Conservation (phyloP, 805 yeast species). For the Candida bentonensis region DNA sequence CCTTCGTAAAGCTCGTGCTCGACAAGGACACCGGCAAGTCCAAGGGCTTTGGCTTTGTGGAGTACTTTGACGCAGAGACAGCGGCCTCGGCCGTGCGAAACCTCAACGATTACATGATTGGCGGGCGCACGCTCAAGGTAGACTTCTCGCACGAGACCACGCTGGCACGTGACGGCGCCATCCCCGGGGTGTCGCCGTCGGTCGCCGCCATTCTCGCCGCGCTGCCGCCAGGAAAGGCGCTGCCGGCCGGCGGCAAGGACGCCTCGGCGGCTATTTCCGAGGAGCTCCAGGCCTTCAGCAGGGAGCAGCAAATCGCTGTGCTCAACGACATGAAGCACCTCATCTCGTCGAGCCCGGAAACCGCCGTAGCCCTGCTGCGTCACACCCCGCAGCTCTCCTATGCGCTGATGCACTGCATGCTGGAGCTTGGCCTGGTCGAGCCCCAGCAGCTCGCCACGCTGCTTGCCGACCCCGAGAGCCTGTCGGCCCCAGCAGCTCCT, state of each 20-base stretch:
- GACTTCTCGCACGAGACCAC: constrained; percentile 48
- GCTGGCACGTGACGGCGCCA: constrained; percentile 7
- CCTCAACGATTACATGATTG: constrained; percentile 63
- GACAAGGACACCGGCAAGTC: constrained; percentile 84
- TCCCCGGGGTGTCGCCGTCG: not conserved
- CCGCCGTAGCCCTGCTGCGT: constrained; percentile 43
- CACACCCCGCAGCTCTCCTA: constrained; percentile 72
- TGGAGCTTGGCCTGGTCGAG: constrained; percentile 25
- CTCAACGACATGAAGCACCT: constrained; percentile 14
- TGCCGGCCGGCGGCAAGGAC: constrained; percentile 22
- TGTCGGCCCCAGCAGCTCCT: constrained; percentile 3
- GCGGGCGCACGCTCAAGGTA: constrained; percentile 58
- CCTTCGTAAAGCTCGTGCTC: constrained; percentile 58
- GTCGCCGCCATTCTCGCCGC: constrained; percentile 26
- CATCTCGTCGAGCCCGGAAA: constrained; percentile 43
- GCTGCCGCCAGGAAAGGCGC: constrained; percentile 40
- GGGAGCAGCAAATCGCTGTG: constrained; percentile 9
- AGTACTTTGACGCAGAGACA: constrained; percentile 68
- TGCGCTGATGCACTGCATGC: constrained; percentile 64
- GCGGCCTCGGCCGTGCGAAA: constrained; percentile 87
- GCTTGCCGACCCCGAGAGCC: not conserved
- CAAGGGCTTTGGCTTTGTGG: constrained; percentile 81
- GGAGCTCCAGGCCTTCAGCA: constrained; percentile 32
- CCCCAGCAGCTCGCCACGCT: constrained; percentile 13
- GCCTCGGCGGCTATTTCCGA: constrained; percentile 32